Conservation (phyloP, 306 rosid species). For the Dalbergia cochinchinensis region DNA sequence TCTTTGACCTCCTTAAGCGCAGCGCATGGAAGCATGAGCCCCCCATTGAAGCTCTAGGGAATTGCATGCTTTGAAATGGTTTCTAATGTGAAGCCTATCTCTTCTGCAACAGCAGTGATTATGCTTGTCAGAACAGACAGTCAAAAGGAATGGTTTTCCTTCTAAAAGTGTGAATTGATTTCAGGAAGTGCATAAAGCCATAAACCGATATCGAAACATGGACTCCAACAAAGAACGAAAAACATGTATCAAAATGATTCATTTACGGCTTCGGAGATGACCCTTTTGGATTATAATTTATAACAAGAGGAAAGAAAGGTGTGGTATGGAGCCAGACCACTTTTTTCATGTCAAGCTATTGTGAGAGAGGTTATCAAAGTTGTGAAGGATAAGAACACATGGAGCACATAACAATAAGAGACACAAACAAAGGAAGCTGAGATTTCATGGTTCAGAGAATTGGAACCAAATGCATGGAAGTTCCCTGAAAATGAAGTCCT, state of each 20-base stretch:
- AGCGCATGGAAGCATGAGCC: conserved; percentile 72
- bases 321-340: conserved; percentile 37
- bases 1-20: conserved; percentile 71
- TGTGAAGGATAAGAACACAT: conserved; percentile 25
- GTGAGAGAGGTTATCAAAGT: conserved; percentile 36
- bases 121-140: conserved; percentile 47
- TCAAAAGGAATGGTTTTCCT: conserved; percentile 69
- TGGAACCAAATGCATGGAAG: conserved; percentile 51
- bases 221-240: conserved; percentile 48
- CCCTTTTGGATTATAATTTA: conserved; percentile 36
- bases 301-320: conserved; percentile 22
- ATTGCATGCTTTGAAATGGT: conserved; percentile 14
- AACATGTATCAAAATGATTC: conserved; percentile 40
- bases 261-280: conserved; percentile 46
- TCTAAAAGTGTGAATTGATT: conserved; percentile 81
- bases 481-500: conserved; percentile 44
- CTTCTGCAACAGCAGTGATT: not conserved
- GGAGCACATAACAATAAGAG: conserved; percentile 27
- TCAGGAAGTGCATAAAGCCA: conserved; percentile 86
- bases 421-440: conserved; percentile 19
- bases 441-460: conserved; percentile 56
- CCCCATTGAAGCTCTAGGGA: conserved; percentile 63
- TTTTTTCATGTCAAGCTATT: conserved; percentile 12
- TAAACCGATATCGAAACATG: conserved; percentile 86
- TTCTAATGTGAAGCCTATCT: not conserved